Evolutionary conservation across 192 early-diverging fungal species (phyloP).

Genomic region (Coemansia sp.): DNA sequence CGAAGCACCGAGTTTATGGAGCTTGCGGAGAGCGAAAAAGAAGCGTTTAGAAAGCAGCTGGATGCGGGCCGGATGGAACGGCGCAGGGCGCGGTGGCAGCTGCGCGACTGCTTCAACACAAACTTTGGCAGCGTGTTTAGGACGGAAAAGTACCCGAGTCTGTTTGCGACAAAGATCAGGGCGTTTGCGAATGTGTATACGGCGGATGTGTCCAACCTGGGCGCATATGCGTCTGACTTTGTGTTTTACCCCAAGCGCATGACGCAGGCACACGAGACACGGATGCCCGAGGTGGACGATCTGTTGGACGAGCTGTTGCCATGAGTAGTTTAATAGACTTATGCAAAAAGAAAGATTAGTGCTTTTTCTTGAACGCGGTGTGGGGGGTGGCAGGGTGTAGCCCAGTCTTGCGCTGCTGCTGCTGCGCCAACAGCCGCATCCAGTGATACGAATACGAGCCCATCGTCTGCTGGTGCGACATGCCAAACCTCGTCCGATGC

Average conservation of each 20-base stretch:
- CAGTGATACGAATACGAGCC: conserved; percentile 37
- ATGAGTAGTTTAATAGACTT: background rate
- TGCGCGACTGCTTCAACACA: conserved; percentile 57
- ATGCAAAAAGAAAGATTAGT: background rate
- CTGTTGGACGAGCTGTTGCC: conserved; percentile 35
- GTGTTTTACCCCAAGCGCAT: conserved; percentile 63
- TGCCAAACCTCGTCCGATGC: conserved; percentile 41
- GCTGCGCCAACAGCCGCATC: conserved; percentile 28
- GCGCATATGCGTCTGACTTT: conserved; percentile 59
- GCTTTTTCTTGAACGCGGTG: background rate
- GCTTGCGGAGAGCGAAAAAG: conserved; percentile 23
- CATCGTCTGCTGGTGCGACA: conserved; percentile 32
- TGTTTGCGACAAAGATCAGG: conserved; percentile 63
- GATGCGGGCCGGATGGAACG: conserved; percentile 57
- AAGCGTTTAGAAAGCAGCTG: conserved; percentile 43
- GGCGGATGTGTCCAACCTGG: conserved; percentile 57
- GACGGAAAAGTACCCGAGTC: conserved; percentile 60
- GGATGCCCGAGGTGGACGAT: conserved; percentile 51
- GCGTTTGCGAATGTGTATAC: conserved; percentile 57
- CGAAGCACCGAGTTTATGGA: conserved; percentile 25
- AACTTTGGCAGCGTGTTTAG: conserved; percentile 66
- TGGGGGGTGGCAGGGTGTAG: background rate
- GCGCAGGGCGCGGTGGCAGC: conserved; percentile 38
- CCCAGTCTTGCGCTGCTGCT: conserved; percentile 15
- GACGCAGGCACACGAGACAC: conserved; percentile 58